Evolutionary conservation across 305 asterid genomes (phyloP), one percentile per base, ranked within the genome.

Genomic region (Fraxinus latifolia): DNA sequence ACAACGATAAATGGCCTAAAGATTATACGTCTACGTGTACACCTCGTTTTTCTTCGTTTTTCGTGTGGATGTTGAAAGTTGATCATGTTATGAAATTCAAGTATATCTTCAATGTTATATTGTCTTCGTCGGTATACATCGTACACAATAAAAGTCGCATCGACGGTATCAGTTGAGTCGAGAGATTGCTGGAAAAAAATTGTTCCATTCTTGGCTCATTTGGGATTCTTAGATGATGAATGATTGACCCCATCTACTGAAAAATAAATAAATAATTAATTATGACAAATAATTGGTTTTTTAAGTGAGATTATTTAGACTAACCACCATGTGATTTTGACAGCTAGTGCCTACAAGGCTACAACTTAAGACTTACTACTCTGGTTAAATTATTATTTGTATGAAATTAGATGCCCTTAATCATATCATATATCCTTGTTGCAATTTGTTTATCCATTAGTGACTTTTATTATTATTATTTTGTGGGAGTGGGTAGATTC

Each of bases 251-350:
- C 36, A 67, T 67, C 5, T 9, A 62, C 72, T 62, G 2, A 7
- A 62, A 62, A 9, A 12, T 7, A 25, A 4, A 9, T 23, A 67
- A 25, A 67, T 8, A 62, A 23, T 23, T 23, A 65, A 25, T 70
- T 34, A 29, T 70, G 39, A 12, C 21, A 29, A 12, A 12, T 70
- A 70, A 70, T 70, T 67, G 74, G 74, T 67, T 25, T 25, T 67
- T 25, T 67, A 14, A 31, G 42, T 29, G 21, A 70, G 11, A 31
- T 65, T 27, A 31, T 68, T 67, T 31, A 68, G 39, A 27, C 75
- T 31, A 31, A 70, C 39, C 75, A 70, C 75, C 75, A 31, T 70
- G 75, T 70, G 75, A 70, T 70, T 70, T 14, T 31, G 75, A 29
- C 76, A 70, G 42, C 76, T 70, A 70, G 23, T 5, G 42, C 25